Percentiles rank a stretch among this genome's conserved stretches.
These are phyloP conservation scores for Tuctoria greenei DNA, from an alignment of 176 grass and related monocot genomes.

Conservation along the genomic window DNA sequence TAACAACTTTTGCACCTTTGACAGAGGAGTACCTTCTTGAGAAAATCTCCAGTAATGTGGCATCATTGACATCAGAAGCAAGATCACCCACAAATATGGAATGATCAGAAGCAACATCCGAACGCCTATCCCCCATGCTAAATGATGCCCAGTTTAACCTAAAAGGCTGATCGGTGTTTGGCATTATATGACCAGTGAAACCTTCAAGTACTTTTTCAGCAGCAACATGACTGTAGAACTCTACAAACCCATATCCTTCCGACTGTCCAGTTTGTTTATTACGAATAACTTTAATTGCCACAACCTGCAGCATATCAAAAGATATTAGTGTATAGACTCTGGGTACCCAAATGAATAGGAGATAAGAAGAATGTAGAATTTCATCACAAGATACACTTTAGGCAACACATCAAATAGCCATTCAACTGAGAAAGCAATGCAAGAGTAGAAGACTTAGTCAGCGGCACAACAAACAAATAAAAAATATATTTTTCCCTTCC, in stretches of 20 bases:
- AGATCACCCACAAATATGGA: conserved; percentile 99
- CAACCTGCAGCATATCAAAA: conserved; percentile 40
- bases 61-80: conserved; percentile 91
- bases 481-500: background rate
- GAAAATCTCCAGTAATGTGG: conserved; percentile 72
- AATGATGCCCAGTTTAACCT: conserved; percentile 98
- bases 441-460: background rate
- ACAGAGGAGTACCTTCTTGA: conserved; percentile 88
- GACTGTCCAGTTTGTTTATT: conserved; percentile 89
- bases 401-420: background rate
- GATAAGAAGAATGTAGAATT: background rate
- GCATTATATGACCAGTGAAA: conserved; percentile 90
- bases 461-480: background rate
- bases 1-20: conserved; percentile 96
- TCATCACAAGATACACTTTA: background rate
- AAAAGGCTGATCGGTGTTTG: conserved; percentile 92
- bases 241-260: conserved; percentile 96
- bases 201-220: conserved; percentile 86
- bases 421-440: background rate
- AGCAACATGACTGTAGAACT: conserved; percentile 77
- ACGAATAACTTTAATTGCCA: conserved; percentile 83
- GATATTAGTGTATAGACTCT: background rate
- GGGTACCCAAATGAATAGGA: conserved; percentile 3
- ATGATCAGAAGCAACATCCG: conserved; percentile 77
- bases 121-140: conserved; percentile 88